These are phyloP conservation scores for Abrus precatorius DNA, from an alignment of 306 rosid species.

Conservation along the genomic window DNA sequence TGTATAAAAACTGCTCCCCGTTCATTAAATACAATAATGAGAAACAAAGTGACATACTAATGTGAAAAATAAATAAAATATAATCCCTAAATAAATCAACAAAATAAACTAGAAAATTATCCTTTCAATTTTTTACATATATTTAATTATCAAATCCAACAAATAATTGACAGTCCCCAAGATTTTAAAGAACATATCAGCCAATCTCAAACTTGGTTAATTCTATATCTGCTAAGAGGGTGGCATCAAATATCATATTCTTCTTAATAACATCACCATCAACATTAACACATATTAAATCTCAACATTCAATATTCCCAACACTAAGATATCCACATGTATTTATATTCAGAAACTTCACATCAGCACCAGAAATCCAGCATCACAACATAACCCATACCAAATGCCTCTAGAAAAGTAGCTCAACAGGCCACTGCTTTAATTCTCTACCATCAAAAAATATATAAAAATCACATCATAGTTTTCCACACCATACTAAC, in stretches of 20 bases:
- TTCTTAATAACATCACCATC: constrained; percentile 12
- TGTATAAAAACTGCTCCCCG: constrained; percentile 44
- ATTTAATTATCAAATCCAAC: background rate
- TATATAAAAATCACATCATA: background rate
- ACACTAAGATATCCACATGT: background rate
- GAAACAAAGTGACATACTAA: constrained; percentile 34
- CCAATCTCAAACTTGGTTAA: constrained; percentile 11
- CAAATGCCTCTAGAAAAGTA: background rate
- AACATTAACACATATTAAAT: background rate
- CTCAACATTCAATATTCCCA: constrained; percentile 30
- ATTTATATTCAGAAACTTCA: constrained; percentile 29
- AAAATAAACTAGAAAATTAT: background rate
- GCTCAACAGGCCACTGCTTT: constrained; percentile 10
- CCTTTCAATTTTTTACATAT: constrained; percentile 9
- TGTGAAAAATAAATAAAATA: constrained; percentile 1
- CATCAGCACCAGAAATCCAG: constrained; percentile 1
- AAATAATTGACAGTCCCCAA: background rate
- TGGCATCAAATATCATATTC: background rate
- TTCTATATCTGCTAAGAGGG: background rate
- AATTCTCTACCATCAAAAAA: background rate
- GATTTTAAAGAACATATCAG: constrained; percentile 9
- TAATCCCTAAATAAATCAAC: background rate
- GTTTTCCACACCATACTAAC: background rate
- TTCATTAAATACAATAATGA: constrained; percentile 48
- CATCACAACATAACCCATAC: constrained; percentile 23